A percentile compares a stretch with the other conserved stretches of the same genome.
Evolutionary conservation across 2,329 filamentous ascomycete genomes (phyloP).

Genomic region (Calonectria henricotiae): DNA sequence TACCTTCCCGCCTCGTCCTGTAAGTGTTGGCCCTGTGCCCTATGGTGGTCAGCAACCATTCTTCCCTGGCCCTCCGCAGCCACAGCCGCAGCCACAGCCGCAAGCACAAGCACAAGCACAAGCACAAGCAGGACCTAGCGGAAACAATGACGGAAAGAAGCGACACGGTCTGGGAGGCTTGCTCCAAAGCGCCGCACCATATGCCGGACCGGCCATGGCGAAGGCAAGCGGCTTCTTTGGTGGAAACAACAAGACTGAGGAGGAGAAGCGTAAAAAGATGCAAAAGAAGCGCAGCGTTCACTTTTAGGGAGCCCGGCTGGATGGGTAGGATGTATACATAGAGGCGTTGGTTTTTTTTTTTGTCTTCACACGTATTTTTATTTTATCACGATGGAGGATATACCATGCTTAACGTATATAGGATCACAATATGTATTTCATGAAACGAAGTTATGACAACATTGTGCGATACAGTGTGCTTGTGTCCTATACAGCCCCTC

Average conservation of each 20-base stretch:
- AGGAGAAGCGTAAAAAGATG: slow-evolving; percentile 62
- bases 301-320: slow-evolving; percentile 55
- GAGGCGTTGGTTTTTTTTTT: slow-evolving; percentile 35
- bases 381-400: slow-evolving; percentile 44
- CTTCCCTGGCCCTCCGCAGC: slow-evolving; percentile 47
- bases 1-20: slow-evolving; percentile 62
- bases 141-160: slow-evolving; percentile 47
- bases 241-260: slow-evolving; percentile 52
- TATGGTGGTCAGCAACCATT: slow-evolving; percentile 43
- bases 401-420: slow-evolving; percentile 46
- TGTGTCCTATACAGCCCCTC: neutral
- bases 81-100: slow-evolving; percentile 40
- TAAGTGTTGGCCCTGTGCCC: slow-evolving; percentile 64
- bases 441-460: slow-evolving; percentile 27
- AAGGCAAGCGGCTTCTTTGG: slow-evolving; percentile 66
- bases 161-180: slow-evolving; percentile 53
- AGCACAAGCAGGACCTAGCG: slow-evolving; percentile 41
- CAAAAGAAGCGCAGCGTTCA: slow-evolving; percentile 68
- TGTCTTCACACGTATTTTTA: slow-evolving; percentile 20
- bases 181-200: slow-evolving; percentile 52
- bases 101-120: slow-evolving; percentile 15
- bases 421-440: slow-evolving; percentile 21
- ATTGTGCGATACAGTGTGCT: neutral
- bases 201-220: slow-evolving; percentile 61
- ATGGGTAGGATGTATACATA: slow-evolving; percentile 10